Evolutionary conservation across 73 alveolate genomes (phyloP), one percentile per base, ranked within the genome.

Genomic region (Diophrys sp.): DNA sequence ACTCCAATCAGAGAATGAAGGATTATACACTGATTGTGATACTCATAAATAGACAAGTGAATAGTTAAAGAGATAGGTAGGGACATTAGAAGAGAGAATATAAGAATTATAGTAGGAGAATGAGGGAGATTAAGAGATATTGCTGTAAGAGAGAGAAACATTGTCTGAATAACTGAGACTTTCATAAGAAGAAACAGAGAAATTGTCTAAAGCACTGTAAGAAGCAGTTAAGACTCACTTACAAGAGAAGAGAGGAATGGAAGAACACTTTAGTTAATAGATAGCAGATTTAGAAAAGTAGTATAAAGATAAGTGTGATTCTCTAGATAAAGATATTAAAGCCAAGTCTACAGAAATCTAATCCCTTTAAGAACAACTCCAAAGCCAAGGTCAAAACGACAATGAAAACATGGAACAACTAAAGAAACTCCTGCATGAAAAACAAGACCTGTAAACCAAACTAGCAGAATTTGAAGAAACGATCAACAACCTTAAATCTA

Each of bases 361-460:
- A 68, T 25, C 33, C n/a, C 54, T 29, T 25, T 25, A 27, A 28
- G 27, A 57, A 25, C 33, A 57, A 57, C 23, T 29, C n/a, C 18
- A 29, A 68, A 29, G 54, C 18, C 18, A 68, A 68, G 56, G 28
- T 27, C 23, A 29, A 68, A 29, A 68, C n/a, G 54, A 0, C 28
- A 33, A 27, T 68, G 30, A 68, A 25, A 1, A 68, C 18, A 1
- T 27, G n/a, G 75, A 68, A 68, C 54, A 68, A 28, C 1, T 73
- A 5, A 30, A 54, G 27, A 54, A 73, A 1, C 72, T 73, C 8
- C 56, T 44, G 25, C 57, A 44, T 14, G 71, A 73, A 29, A 73
- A 73, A 5, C 18, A 27, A 25, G 8, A 73, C 56, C 55, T 73
- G 29, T 27, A 67, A 26, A 73, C 23, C 23, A 33, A 31, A 0